These are phyloP conservation scores for Somion occarium DNA, from an alignment of 1,284 basidiomycete genomes.

Conservation along the genomic window DNA sequence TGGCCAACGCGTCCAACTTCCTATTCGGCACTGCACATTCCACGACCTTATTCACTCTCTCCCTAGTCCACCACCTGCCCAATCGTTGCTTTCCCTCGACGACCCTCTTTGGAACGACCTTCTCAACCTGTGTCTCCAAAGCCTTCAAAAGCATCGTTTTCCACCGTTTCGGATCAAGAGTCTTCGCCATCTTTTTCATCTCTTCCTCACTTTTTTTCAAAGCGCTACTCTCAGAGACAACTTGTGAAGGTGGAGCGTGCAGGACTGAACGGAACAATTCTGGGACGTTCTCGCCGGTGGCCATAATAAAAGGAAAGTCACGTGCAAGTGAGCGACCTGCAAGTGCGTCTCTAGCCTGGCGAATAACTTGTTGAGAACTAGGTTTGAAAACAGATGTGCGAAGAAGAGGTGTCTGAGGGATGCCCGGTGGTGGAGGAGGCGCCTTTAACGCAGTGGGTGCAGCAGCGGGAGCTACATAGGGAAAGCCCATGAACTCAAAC, in stretches of 20 bases:
- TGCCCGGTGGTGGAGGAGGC: constrained; percentile 15
- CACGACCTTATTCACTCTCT: constrained; percentile 46
- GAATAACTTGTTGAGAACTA: constrained; percentile 38
- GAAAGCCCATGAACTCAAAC: neutral
- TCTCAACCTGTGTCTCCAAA: constrained; percentile 14
- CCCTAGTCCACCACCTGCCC: constrained; percentile 50
- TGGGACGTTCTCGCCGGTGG: constrained; percentile 42
- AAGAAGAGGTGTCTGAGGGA: constrained; percentile 38
- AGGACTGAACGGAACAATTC: constrained; percentile 54
- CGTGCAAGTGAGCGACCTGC: constrained; percentile 54
- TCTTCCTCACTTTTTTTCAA: constrained; percentile 21
- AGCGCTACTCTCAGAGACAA: constrained; percentile 1
- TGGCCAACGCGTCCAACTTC: constrained; percentile 52
- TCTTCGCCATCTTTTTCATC: constrained; percentile 13
- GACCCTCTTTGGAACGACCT: constrained; percentile 14
- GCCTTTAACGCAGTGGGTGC: constrained; percentile 18
- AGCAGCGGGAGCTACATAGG: constrained; percentile 20
- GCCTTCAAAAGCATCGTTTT: constrained; percentile 4
- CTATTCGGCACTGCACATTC: constrained; percentile 52
- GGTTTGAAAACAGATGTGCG: constrained; percentile 45
- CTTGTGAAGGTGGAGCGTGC: neutral
- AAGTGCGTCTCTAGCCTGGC: constrained; percentile 46
- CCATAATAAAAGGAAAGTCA: constrained; percentile 43
- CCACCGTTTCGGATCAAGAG: constrained; percentile 1
- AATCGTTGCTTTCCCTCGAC: neutral